Evolutionary conservation across 2,329 filamentous ascomycete genomes (phyloP).

Genomic region (Xylaria sp.): DNA sequence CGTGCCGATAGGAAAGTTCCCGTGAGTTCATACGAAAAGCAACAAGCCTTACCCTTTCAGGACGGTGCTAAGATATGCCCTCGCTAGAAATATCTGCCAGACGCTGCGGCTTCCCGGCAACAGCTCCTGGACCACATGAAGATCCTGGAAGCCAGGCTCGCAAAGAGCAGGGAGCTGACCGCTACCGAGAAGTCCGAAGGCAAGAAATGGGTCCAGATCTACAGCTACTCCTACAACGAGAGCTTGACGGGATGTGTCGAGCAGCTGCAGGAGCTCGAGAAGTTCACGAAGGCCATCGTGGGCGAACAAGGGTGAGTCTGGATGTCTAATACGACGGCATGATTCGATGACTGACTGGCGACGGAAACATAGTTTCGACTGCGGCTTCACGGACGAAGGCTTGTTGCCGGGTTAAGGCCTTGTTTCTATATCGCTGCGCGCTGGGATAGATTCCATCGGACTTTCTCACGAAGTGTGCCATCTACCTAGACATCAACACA

Average conservation of each 20-base stretch:
- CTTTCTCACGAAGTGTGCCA: too few species aligned
- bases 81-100: conserved; percentile 55
- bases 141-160: conserved; percentile 47
- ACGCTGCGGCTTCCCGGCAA: conserved; percentile 55
- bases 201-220: conserved; percentile 59
- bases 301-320: conserved; percentile 53
- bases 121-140: conserved; percentile 54
- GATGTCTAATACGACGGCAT: neutral
- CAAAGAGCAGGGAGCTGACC: conserved; percentile 30
- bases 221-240: conserved; percentile 58
- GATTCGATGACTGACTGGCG: neutral
- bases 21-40: conserved; percentile 35
- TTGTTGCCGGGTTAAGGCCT: conserved; percentile 2
- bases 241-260: conserved; percentile 57
- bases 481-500: too few species aligned
- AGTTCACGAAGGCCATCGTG: conserved; percentile 60
- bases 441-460: too few species aligned
- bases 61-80: neutral
- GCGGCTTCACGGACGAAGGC: conserved; percentile 27
- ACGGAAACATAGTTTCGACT: conserved; percentile 39
- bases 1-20: conserved; percentile 53
- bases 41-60: neutral
- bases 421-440: neutral
- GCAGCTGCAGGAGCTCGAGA: conserved; percentile 57
- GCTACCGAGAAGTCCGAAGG: conserved; percentile 38